Base-by-base conservation (phyloP, 805 yeast genomes). In the Scheffersomyces coipomensis region DNA sequence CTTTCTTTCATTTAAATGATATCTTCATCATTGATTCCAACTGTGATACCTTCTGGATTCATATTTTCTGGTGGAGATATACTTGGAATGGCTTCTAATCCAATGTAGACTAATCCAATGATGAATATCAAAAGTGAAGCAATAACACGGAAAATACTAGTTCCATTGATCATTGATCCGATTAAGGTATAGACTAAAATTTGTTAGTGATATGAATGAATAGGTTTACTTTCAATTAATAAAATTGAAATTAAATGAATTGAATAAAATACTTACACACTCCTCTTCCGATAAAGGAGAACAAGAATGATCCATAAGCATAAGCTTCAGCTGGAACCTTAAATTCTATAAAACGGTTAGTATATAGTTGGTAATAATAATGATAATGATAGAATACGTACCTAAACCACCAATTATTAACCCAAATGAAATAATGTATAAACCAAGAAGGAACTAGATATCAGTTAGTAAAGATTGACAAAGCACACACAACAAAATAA, bases 1-100 rank as follows among this genome's bases (percentile, higher is more conserved):
- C n/a, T n/a, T n/a, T n/a, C n/a, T n/a, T n/a, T n/a, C n/a, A n/a
- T n/a, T n/a, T 48, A 62, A 42, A 64, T 55, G 35, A 65, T 56
- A 41, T 68, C 74, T 34, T 69, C 75, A 24, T 68, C 75, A 31
- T 60, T 58, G 17, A 57, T 51, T 1, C 68, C 71, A 32, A 67
- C 57, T 26, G 64, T 44, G 15, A 67, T 50, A 1, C 73, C 71
- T 45, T 69, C 75, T 6, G 70, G 62, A 45, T 60, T 85, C 86
- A 88, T 87, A 63, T 84, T 87, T 41, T 78, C 85, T 15, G 96
- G 97, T 21, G 89, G 84, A 38, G 85, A 82, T 30, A 87, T 68
- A 44, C 85, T 76, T 15, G 90, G 88, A 19, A 85, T 61, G 36
- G 84, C 83, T 60, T 88, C 93, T 52, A 88, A 71, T 1, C 64